A percentile compares a stretch with the other conserved stretches of the same genome.
These are phyloP conservation scores for Corylus heterophylla DNA, from an alignment of 306 rosid genomes.

Conservation along the genomic window DNA sequence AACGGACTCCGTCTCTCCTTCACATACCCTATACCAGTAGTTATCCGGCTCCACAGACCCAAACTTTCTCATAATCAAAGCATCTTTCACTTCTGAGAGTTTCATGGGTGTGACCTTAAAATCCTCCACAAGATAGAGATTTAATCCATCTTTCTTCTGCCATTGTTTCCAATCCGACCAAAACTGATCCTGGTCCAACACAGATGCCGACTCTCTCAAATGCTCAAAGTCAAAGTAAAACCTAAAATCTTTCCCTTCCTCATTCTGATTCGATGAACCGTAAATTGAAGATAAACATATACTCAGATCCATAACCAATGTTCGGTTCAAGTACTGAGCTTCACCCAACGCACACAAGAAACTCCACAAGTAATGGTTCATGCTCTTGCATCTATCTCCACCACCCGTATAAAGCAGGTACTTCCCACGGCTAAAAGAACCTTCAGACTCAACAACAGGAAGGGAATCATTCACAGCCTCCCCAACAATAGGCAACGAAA, in stretches of 20 bases:
- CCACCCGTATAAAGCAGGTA: conserved; percentile 77
- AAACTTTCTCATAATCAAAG: conserved; percentile 88
- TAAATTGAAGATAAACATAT: conserved; percentile 86
- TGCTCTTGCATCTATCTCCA: conserved; percentile 95
- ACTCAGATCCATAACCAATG: conserved; percentile 92
- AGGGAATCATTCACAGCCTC: conserved; percentile 81
- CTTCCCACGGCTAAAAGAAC: conserved; percentile 67
- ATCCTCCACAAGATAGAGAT: conserved; percentile 82
- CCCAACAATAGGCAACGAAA: conserved; percentile 71
- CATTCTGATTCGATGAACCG: conserved; percentile 71
- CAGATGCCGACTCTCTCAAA: conserved; percentile 82
- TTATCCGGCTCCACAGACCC: conserved; percentile 92
- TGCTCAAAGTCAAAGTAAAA: conserved; percentile 98
- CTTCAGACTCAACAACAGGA: conserved; percentile 84
- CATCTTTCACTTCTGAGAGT: conserved; percentile 64
- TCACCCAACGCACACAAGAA: conserved; percentile 98
- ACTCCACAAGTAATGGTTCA: conserved; percentile 98
- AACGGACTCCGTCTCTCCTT: conserved; percentile 89
- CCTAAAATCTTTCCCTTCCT: conserved; percentile 96
- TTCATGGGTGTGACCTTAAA: conserved; percentile 82
- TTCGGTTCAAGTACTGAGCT: conserved; percentile 95
- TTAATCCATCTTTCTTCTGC: conserved; percentile 69
- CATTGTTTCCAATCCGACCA: conserved; percentile 90
- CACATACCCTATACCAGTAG: conserved; percentile 95
- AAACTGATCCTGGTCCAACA: conserved; percentile 83